Evolutionary conservation across 805 yeast genomes (phyloP).

Genomic region (Wickerhamiella azymoides): DNA sequence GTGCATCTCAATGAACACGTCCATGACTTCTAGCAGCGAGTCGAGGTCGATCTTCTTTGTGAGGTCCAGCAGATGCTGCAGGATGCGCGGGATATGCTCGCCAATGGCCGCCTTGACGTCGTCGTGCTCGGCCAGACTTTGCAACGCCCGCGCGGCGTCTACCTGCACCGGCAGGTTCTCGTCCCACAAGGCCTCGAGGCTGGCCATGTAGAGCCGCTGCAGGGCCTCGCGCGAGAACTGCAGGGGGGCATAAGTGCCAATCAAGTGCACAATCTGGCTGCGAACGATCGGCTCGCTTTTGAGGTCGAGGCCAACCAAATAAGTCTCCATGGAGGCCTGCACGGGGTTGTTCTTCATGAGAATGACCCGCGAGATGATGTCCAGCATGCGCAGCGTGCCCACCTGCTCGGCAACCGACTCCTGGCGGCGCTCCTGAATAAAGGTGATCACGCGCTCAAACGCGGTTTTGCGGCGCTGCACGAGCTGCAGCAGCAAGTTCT

Average conservation of each 20-base stretch:
- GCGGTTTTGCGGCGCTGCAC: constrained; percentile 44
- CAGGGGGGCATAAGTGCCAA: constrained; percentile 48
- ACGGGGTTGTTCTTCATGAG: constrained; percentile 43
- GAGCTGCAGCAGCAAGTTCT: constrained; percentile 56
- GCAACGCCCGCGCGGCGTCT: constrained; percentile 75
- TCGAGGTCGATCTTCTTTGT: constrained; percentile 80
- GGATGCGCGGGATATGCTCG: constrained; percentile 57
- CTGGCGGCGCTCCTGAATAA: constrained; percentile 9
- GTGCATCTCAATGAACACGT: constrained; percentile 83
- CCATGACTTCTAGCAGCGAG: constrained; percentile 78
- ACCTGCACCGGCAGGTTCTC: constrained; percentile 58
- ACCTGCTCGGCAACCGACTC: background rate
- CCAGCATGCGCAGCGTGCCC: constrained; percentile 49
- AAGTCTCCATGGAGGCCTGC: constrained; percentile 49
- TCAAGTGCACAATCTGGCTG: constrained; percentile 38
- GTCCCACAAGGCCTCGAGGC: constrained; percentile 33
- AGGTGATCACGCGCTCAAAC: constrained; percentile 11
- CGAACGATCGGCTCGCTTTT: constrained; percentile 52
- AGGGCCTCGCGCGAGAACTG: constrained; percentile 49
- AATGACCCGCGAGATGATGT: constrained; percentile 48
- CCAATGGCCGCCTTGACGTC: constrained; percentile 58
- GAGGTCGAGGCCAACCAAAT: constrained; percentile 47
- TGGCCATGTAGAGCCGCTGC: constrained; percentile 36
- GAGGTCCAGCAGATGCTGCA: constrained; percentile 62
- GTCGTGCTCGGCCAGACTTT: constrained; percentile 53